Conservation (phyloP, 192 early-diverging fungal genomes). For the Mortierella antarctica region DNA sequence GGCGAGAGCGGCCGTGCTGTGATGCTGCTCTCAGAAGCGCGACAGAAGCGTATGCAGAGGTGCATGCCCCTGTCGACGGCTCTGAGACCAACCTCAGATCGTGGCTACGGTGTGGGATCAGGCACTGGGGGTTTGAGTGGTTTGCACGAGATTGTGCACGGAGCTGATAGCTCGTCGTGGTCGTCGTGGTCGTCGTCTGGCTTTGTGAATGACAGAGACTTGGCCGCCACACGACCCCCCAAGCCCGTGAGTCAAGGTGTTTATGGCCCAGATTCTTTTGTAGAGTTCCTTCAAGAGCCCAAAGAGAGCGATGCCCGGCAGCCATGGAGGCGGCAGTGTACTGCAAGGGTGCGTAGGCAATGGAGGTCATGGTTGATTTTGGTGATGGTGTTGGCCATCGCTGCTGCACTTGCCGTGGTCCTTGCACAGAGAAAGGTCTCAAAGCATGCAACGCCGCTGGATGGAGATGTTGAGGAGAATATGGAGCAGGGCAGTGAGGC, state of each 20-base stretch:
- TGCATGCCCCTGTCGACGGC: not conserved
- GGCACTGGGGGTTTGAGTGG: too few relatives aligned
- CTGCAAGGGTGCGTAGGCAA: not conserved
- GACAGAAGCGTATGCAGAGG: not conserved
- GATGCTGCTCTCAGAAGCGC: not conserved
- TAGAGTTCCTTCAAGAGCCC: not conserved
- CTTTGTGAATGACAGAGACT: too few relatives aligned
- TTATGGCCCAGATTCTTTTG: conserved; percentile 16
- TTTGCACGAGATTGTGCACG: too few relatives aligned
- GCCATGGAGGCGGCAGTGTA: not conserved
- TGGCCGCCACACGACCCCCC: not conserved
- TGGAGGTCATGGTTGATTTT: conserved; percentile 12
- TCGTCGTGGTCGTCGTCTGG: too few relatives aligned
- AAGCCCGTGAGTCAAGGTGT: not conserved
- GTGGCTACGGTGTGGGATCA: too few relatives aligned
- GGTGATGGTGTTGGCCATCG: not conserved
- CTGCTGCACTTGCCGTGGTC: not conserved
- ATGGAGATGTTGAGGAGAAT: too few relatives aligned
- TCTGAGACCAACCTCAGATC: not conserved
- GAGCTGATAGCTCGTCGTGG: too few relatives aligned
- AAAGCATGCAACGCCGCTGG: too few relatives aligned
- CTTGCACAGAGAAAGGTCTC: not conserved
- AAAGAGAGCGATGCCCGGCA: not conserved
- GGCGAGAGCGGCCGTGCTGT: not conserved
- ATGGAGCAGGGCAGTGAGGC: too few relatives aligned